Conservation (phyloP, 2,329 filamentous ascomycete genomes). For the Nigrospora osmanthi region DNA sequence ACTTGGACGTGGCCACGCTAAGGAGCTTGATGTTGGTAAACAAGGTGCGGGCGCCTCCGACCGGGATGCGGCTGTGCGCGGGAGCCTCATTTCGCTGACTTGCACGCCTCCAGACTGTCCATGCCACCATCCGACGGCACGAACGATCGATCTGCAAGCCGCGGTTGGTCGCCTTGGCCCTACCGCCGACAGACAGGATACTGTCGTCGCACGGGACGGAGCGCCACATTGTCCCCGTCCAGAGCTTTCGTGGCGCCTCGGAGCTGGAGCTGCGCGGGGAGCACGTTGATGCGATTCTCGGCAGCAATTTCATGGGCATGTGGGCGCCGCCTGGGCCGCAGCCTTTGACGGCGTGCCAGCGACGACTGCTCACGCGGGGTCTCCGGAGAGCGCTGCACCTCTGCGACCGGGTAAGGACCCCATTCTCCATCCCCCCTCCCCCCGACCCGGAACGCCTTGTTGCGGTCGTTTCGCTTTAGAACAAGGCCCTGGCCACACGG, state of each 20-base stretch:
- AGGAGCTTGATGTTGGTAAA: slow-evolving; percentile 10
- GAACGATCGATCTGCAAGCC: slow-evolving; percentile 11
- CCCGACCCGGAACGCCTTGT: no score
- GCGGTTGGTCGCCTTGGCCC: not conserved
- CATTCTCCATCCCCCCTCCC: no score
- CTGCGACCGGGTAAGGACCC: no score
- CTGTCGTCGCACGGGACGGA: slow-evolving; percentile 10
- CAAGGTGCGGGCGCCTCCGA: slow-evolving; percentile 8
- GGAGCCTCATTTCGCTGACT: not conserved
- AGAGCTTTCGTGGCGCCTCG: slow-evolving; percentile 8
- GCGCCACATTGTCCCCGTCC: slow-evolving; percentile 6
- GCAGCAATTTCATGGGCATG: slow-evolving; percentile 4
- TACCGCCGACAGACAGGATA: slow-evolving; percentile 7
- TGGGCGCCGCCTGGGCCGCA: slow-evolving; percentile 5
- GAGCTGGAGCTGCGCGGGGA: slow-evolving; percentile 15
- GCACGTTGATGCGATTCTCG: slow-evolving; percentile 9
- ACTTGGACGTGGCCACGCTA: slow-evolving; percentile 11
- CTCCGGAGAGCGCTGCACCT: no score
- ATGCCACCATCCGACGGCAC: slow-evolving; percentile 4
- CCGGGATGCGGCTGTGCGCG: not conserved
- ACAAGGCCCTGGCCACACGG: no score
- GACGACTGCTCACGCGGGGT: not conserved
- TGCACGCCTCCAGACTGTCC: slow-evolving; percentile 3
- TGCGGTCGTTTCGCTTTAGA: no score
- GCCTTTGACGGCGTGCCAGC: slow-evolving; percentile 3